phyloP scores from a whole-genome alignment of 2,329 filamentous ascomycete genomes.

The Podosphaera xanthii region DNA sequence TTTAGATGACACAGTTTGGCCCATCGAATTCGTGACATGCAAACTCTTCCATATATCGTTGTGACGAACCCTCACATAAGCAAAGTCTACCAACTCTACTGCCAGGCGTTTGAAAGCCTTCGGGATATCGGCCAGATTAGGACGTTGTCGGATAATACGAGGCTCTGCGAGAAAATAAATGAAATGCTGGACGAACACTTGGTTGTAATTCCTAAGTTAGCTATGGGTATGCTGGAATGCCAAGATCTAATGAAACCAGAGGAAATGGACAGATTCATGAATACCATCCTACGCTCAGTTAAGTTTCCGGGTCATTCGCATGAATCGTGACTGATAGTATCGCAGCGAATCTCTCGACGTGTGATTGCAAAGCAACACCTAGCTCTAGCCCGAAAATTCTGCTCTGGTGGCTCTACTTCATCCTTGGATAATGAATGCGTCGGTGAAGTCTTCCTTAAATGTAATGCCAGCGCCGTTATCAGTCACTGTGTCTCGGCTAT shows the following conservation, averaged over 20 bases:
- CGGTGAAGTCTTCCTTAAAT: constrained; percentile 84
- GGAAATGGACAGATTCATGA: constrained; percentile 86
- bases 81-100: constrained; percentile 91
- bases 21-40: constrained; percentile 90
- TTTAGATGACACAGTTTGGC: constrained; percentile 37
- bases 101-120: constrained; percentile 82
- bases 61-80: constrained; percentile 88
- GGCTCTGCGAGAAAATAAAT: constrained; percentile 58
- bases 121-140: constrained; percentile 67
- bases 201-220: constrained; percentile 78
- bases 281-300: constrained; percentile 72
- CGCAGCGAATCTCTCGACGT: constrained; percentile 73
- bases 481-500: constrained; percentile 60
- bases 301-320: constrained; percentile 12
- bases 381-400: constrained; percentile 76
- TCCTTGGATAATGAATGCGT: constrained; percentile 78
- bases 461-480: constrained; percentile 74
- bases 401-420: constrained; percentile 21
- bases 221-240: constrained; percentile 85
- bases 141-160: constrained; percentile 72
- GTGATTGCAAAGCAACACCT: constrained; percentile 97
- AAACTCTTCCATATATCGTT: constrained; percentile 83
- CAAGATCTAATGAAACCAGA: constrained; percentile 58
- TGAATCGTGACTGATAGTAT: neutral
- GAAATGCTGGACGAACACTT: constrained; percentile 69